Conservation (phyloP, 176 grass and related monocot genomes). For the Triticum aestivum region IWGSC_CS_RefSeq_v2.1 NC_057798.1:513554867-513555366, state of each 20-base stretch:
- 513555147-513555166: neutral
- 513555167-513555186: neutral
- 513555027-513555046: slow-evolving; percentile 95
- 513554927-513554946: no score
- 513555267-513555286: neutral
- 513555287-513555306: neutral
- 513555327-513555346: slow-evolving; percentile 91
- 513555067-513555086: slow-evolving; percentile 75
- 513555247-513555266: neutral
- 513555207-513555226: slow-evolving; percentile 4
- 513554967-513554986: slow-evolving; percentile 95
- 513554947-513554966: slow-evolving; percentile 42
- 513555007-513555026: slow-evolving; percentile 86
- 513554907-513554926: no score
- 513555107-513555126: slow-evolving; percentile 35
- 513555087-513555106: slow-evolving; percentile 96
- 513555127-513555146: neutral
- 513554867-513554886: no score
- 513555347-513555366: slow-evolving; percentile 98
- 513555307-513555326: slow-evolving; percentile 78
- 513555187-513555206: neutral
- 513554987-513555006: slow-evolving; percentile 94
- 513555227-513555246: neutral
- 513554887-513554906: no score
- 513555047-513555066: slow-evolving; percentile 97